Percentiles rank a stretch among this genome's conserved stretches.
Evolutionary conservation across 495 filamentous ascomycete genomes (phyloP).

Genomic region (Xylona heveae): DNA sequence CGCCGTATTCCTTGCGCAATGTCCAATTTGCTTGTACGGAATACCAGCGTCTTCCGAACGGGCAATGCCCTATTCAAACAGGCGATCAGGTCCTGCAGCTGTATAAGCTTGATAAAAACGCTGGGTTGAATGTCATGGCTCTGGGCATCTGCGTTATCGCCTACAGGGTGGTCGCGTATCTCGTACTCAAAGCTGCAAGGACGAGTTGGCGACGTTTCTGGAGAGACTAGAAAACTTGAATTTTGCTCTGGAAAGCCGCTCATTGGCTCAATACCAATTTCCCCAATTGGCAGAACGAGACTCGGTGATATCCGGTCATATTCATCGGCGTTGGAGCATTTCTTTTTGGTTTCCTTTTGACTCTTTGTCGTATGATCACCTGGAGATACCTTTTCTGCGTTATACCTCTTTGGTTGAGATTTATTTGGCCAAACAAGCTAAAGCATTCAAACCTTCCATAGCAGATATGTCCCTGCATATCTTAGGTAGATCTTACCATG

Average conservation of each 20-base stretch:
- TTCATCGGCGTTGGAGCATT: too few species aligned
- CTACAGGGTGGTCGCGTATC: slow-evolving; percentile 44
- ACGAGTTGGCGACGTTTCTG: slow-evolving; percentile 12
- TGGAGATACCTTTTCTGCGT: too few species aligned
- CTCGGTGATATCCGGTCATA: too few species aligned
- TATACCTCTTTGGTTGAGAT: too few species aligned
- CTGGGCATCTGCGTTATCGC: slow-evolving; percentile 34
- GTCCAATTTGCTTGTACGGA: slow-evolving; percentile 37
- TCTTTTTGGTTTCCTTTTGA: too few species aligned
- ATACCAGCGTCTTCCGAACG: slow-evolving; percentile 28
- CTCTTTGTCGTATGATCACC: too few species aligned
- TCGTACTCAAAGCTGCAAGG: slow-evolving; percentile 28
- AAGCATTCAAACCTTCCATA: too few species aligned
- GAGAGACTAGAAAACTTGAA: too few species aligned
- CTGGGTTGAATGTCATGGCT: slow-evolving; percentile 32
- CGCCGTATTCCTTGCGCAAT: slow-evolving; percentile 31
- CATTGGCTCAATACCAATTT: too few species aligned
- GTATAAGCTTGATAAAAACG: slow-evolving; percentile 37
- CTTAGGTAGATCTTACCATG: slow-evolving; percentile 13
- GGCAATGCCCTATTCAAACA: slow-evolving; percentile 34
- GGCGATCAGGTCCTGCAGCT: slow-evolving; percentile 40
- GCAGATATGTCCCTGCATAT: not conserved
- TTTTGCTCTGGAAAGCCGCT: too few species aligned
- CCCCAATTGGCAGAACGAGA: too few species aligned
- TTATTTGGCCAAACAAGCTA: too few species aligned